Evolutionary conservation across 345 rosid genomes (phyloP).

Genomic region (Gossypium raimondii): DNA sequence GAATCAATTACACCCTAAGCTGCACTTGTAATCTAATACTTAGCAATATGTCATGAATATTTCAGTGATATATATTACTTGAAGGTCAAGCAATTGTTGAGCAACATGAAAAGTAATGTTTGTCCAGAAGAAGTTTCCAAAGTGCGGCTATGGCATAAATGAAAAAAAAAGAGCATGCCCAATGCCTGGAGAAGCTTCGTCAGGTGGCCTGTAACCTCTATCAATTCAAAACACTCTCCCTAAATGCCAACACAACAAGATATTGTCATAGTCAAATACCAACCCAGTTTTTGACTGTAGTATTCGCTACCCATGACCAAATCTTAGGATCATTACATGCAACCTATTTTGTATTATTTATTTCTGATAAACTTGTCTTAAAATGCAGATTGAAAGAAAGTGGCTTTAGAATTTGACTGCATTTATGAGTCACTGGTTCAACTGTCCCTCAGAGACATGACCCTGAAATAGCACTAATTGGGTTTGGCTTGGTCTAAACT

Average conservation of each 20-base stretch:
- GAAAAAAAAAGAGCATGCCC: neutral
- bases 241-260: neutral
- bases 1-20: no score
- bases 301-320: neutral
- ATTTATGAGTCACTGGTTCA: neutral
- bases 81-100: neutral
- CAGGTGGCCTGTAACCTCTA: constrained; percentile 1
- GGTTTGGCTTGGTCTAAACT: neutral
- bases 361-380: neutral
- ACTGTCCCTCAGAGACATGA: neutral
- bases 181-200: constrained; percentile 7
- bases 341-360: neutral
- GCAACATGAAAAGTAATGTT: neutral
- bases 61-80: neutral
- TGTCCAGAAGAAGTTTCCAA: constrained; percentile 11
- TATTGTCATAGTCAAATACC: constrained; percentile 7
- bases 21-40: no score
- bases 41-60: no score
- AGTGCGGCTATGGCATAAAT: neutral
- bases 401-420: neutral
- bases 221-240: neutral
- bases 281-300: neutral
- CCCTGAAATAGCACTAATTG: neutral
- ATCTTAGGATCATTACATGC: neutral
- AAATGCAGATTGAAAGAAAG: neutral